phyloP scores from a whole-genome alignment of 805 yeast species.

The Candida nemodendra region DNA sequence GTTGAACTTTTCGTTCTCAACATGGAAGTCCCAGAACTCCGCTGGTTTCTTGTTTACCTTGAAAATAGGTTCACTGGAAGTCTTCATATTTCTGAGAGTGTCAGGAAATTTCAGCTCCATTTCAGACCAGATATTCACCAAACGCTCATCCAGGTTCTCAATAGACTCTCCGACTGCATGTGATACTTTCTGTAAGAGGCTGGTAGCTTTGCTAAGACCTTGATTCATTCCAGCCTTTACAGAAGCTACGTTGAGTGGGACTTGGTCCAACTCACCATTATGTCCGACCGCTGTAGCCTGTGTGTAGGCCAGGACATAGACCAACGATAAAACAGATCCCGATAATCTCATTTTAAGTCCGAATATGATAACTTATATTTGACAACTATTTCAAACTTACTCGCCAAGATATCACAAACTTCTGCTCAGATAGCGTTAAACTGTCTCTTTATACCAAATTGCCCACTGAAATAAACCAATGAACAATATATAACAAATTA shows the following conservation, averaged over 20 bases:
- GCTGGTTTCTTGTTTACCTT: constrained; percentile 33
- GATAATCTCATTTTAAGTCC: constrained; percentile 5
- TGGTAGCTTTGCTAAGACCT: constrained; percentile 8
- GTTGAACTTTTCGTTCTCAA: constrained; percentile 35
- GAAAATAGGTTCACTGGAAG: constrained; percentile 50
- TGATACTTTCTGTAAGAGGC: constrained; percentile 44
- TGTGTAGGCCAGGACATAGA: constrained; percentile 8
- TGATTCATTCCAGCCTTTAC: constrained; percentile 4
- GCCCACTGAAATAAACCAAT: too few species aligned
- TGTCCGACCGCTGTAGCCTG: constrained; percentile 7
- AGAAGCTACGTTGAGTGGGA: constrained; percentile 6
- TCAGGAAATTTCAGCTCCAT: constrained; percentile 61
- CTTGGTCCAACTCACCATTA: constrained; percentile 9
- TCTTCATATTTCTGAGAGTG: constrained; percentile 47
- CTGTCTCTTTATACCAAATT: too few species aligned
- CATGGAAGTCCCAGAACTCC: constrained; percentile 35
- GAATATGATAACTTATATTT: too few species aligned
- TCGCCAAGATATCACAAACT: too few species aligned
- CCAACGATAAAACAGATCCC: constrained; percentile 8
- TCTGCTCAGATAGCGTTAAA: too few species aligned
- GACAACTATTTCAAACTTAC: too few species aligned
- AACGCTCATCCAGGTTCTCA: constrained; percentile 46
- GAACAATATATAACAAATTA: too few species aligned
- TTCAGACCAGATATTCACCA: constrained; percentile 59
- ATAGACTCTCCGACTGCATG: constrained; percentile 50